Evolutionary conservation across 345 rosid species (phyloP).

Genomic region (Clausena lansium): DNA sequence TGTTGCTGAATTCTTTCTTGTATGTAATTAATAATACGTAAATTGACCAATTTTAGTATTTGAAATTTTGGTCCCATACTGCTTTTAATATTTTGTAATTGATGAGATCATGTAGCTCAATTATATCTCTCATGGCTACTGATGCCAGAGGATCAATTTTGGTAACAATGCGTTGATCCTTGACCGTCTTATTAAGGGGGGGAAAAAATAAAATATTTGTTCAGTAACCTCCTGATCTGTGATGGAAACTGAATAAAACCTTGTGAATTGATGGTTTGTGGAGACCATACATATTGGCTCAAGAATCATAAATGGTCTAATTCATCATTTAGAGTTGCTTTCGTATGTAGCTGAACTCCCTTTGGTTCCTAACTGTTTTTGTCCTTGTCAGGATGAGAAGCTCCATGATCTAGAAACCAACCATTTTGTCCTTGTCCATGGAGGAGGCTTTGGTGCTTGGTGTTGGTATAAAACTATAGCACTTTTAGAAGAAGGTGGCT

Average conservation of each 20-base stretch:
- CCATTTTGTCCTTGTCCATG: slow-evolving; percentile 88
- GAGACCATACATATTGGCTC: background rate
- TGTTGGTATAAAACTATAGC: slow-evolving; percentile 99
- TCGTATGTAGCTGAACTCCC: background rate
- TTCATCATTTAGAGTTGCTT: background rate
- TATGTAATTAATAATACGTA: background rate
- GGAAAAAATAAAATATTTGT: background rate
- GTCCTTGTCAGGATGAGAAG: slow-evolving; percentile 55
- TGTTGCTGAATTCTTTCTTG: background rate
- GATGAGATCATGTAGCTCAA: background rate
- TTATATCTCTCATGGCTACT: background rate
- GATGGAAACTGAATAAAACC: background rate
- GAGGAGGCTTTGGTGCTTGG: slow-evolving; percentile 99
- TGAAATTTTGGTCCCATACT: background rate
- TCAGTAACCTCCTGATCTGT: background rate
- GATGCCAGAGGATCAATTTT: slow-evolving; percentile 1
- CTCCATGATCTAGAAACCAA: slow-evolving; percentile 76
- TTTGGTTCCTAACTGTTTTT: slow-evolving; percentile 9
- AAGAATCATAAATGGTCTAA: background rate
- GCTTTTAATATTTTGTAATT: background rate
- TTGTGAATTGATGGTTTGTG: background rate
- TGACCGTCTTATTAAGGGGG: background rate
- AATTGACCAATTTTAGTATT: background rate
- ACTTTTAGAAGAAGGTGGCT: slow-evolving; percentile 84
- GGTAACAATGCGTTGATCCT: background rate